Evolutionary conservation across 148 eudicot genomes (phyloP).

Genomic region (Talinum fruticosum): DNA sequence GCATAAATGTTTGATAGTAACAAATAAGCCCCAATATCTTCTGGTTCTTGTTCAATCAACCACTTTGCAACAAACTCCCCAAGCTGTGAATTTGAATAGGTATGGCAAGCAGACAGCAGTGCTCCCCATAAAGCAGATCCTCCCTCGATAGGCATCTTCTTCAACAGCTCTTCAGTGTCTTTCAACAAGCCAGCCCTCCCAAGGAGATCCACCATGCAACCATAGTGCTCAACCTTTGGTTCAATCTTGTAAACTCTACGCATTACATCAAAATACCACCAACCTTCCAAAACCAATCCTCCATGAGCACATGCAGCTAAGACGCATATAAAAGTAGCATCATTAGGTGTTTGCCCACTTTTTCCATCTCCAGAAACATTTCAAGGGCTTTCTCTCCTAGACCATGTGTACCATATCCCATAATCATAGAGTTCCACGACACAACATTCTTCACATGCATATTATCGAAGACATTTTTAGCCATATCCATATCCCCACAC

Average conservation of each 20-base stretch:
- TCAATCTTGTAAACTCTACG: conserved; percentile 40
- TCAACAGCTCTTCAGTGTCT: too few relatives aligned
- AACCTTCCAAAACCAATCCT: conserved; percentile 54
- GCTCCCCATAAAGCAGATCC: conserved; percentile 50
- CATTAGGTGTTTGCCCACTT: conserved; percentile 42
- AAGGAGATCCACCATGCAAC: conserved; percentile 58
- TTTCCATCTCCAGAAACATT: conserved; percentile 39
- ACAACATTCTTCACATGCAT: conserved; percentile 50
- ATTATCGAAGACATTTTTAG: conserved; percentile 41
- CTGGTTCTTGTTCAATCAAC: conserved; percentile 44
- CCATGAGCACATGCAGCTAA: conserved; percentile 52
- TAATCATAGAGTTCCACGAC: too few relatives aligned
- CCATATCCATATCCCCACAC: conserved; percentile 53
- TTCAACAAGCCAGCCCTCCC: conserved; percentile 41
- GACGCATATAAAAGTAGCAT: conserved; percentile 42
- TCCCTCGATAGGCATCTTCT: conserved; percentile 36
- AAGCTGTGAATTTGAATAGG: conserved; percentile 39
- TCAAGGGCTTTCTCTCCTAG: conserved; percentile 41
- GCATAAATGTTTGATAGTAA: conserved; percentile 56
- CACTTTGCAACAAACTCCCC: conserved; percentile 49
- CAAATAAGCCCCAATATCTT: conserved; percentile 49
- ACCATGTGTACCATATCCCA: conserved; percentile 54
- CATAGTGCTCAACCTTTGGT: conserved; percentile 55
- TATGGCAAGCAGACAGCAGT: conserved; percentile 51
- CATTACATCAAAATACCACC: conserved; percentile 63